Percentiles rank a stretch among this genome's conserved stretches.
Evolutionary conservation across 2,329 filamentous ascomycete species (phyloP).

Genomic region (Fusarium ambrosium): DNA sequence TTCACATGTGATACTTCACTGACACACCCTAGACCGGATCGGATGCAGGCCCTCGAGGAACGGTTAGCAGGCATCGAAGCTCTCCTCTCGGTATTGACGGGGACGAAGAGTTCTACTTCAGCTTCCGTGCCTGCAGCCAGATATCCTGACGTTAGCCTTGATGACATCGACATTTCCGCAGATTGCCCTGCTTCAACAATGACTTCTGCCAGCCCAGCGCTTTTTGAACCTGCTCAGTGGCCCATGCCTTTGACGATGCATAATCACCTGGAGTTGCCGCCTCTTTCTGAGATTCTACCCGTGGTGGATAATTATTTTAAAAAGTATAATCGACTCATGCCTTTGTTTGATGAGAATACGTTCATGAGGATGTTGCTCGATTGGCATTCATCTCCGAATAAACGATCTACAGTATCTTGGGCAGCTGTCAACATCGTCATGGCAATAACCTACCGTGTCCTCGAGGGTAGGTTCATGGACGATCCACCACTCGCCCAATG

Average conservation of each 20-base stretch:
- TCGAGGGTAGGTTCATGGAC: conserved; percentile 37
- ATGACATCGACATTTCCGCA: background rate
- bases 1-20: background rate
- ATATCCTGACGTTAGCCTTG: background rate
- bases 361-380: conserved; percentile 53
- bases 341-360: conserved; percentile 51
- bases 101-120: background rate
- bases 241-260: background rate
- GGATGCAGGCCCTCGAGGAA: conserved; percentile 32
- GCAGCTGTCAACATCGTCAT: conserved; percentile 54
- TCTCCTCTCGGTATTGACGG: conserved; percentile 19
- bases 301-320: conserved; percentile 40
- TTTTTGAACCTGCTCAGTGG: background rate
- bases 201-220: background rate
- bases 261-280: conserved; percentile 28
- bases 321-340: conserved; percentile 42
- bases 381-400: conserved; percentile 46
- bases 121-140: background rate
- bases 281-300: conserved; percentile 35
- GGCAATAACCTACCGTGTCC: conserved; percentile 48
- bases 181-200: background rate
- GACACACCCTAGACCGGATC: conserved; percentile 20
- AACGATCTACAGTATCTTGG: conserved; percentile 43
- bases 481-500: conserved; percentile 42
- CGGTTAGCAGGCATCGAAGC: conserved; percentile 38